These are phyloP conservation scores for Naegleria lovaniensis DNA, from an alignment of 208 protist species.

Conservation along the genomic window DNA sequence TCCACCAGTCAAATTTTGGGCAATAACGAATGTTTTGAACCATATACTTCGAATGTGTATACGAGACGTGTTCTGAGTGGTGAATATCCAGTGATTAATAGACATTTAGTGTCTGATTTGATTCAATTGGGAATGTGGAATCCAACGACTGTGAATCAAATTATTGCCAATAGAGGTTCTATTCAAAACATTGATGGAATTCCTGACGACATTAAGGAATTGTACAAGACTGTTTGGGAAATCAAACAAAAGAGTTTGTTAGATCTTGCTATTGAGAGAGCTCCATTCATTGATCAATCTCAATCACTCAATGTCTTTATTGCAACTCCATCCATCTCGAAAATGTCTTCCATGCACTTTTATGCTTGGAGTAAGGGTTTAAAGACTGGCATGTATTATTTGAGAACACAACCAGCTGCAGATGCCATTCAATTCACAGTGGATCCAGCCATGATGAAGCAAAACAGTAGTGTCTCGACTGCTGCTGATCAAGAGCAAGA, in stretches of 20 bases:
- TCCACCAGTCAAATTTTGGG: slow-evolving; percentile 98
- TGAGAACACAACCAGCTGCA: slow-evolving; percentile 82
- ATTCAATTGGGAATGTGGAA: slow-evolving; percentile 86
- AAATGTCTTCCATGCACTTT: slow-evolving; percentile 99
- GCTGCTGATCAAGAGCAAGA: slow-evolving; percentile 34
- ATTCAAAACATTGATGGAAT: slow-evolving; percentile 86
- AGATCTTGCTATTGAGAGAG: slow-evolving; percentile 96
- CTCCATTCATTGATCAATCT: slow-evolving; percentile 97
- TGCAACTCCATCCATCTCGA: slow-evolving; percentile 77
- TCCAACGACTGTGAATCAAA: slow-evolving; percentile 80
- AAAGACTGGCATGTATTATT: slow-evolving; percentile 99
- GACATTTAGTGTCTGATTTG: slow-evolving; percentile 92
- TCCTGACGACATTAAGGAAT: slow-evolving; percentile 81
- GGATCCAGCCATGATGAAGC: slow-evolving; percentile 53
- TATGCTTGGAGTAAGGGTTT: slow-evolving; percentile 95
- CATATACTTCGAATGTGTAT: slow-evolving; percentile 99
- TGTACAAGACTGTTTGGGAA: slow-evolving; percentile 99
- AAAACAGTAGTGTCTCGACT: slow-evolving; percentile 57
- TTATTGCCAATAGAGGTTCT: slow-evolving; percentile 90
- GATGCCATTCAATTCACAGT: slow-evolving; percentile 99
- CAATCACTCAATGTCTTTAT: slow-evolving; percentile 98
- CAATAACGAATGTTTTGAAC: slow-evolving; percentile 99
- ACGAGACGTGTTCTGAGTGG: slow-evolving; percentile 92
- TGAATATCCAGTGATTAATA: slow-evolving; percentile 98
- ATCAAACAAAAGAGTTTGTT: slow-evolving; percentile 92